These are phyloP conservation scores for Grigorovia yakushimaensis DNA, from an alignment of 805 yeast species.

Conservation along the genomic window DNA sequence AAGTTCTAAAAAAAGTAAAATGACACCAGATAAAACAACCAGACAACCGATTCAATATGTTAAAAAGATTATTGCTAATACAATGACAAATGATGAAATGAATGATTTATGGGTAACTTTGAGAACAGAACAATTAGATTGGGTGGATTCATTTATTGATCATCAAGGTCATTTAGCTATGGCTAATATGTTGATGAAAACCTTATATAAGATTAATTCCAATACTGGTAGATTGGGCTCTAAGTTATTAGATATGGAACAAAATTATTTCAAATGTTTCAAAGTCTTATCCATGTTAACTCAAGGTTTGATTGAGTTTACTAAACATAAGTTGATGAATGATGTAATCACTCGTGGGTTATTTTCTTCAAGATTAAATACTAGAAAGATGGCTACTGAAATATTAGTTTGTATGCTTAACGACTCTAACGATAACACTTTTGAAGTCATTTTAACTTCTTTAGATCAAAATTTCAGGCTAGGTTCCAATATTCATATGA, in stretches of 20 bases:
- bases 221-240: constrained; percentile 27
- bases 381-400: constrained; percentile 75
- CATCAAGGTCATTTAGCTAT: constrained; percentile 76
- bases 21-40: constrained; percentile 23
- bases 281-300: constrained; percentile 36
- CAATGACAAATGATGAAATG: constrained; percentile 58
- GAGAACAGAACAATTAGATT: constrained; percentile 75
- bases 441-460: constrained; percentile 29
- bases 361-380: constrained; percentile 61
- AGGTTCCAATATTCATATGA: constrained; percentile 22
- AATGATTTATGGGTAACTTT: constrained; percentile 84
- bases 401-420: constrained; percentile 50
- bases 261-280: constrained; percentile 65
- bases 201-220: constrained; percentile 21
- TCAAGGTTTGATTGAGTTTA: constrained; percentile 21
- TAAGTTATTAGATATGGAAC: constrained; percentile 56
- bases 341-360: constrained; percentile 64
- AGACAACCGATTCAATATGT: constrained; percentile 69
- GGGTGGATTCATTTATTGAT: constrained; percentile 74
- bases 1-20: not conserved
- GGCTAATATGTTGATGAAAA: constrained; percentile 52
- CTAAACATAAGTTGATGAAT: constrained; percentile 33
- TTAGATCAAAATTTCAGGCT: constrained; percentile 29
- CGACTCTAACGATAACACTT: constrained; percentile 28
- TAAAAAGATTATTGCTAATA: constrained; percentile 57